A percentile compares a stretch with the other conserved stretches of the same genome.
Evolutionary conservation across 352 stramenopile species (phyloP).

Genomic region (Phytophthora litchii): DNA sequence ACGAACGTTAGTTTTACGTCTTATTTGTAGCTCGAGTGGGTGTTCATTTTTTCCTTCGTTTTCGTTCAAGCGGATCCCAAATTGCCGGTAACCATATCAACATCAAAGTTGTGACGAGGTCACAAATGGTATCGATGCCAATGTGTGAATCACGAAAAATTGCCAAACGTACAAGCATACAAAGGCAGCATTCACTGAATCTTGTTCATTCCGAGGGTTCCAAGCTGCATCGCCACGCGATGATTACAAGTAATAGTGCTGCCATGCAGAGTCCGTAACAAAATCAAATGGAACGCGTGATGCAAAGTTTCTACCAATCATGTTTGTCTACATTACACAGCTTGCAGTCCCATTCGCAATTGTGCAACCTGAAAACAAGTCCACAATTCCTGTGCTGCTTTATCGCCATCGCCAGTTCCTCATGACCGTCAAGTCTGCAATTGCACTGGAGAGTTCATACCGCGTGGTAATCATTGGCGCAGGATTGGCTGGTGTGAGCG

Average conservation of each 20-base stretch:
- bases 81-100: too few relatives aligned
- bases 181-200: too few relatives aligned
- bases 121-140: too few relatives aligned
- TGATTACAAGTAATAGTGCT: conserved; percentile 6
- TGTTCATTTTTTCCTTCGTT: too few relatives aligned
- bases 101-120: too few relatives aligned
- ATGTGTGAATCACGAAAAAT: too few relatives aligned
- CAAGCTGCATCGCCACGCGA: conserved; percentile 1
- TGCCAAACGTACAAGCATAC: too few relatives aligned
- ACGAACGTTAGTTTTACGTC: too few relatives aligned
- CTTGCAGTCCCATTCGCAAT: conserved; percentile 6
- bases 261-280: conserved; percentile 10
- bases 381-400: neutral
- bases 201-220: too few relatives aligned
- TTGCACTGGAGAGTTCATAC: conserved; percentile 22
- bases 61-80: too few relatives aligned
- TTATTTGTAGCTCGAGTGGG: too few relatives aligned
- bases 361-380: neutral
- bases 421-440: conserved; percentile 19
- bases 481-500: conserved; percentile 52
- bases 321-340: neutral
- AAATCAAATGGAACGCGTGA: conserved; percentile 3
- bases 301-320: conserved; percentile 16
- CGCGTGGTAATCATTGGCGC: conserved; percentile 57
- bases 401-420: neutral